phyloP scores from a whole-genome alignment of 176 grass and related monocot genomes.

The Neostapfia colusana region DNA sequence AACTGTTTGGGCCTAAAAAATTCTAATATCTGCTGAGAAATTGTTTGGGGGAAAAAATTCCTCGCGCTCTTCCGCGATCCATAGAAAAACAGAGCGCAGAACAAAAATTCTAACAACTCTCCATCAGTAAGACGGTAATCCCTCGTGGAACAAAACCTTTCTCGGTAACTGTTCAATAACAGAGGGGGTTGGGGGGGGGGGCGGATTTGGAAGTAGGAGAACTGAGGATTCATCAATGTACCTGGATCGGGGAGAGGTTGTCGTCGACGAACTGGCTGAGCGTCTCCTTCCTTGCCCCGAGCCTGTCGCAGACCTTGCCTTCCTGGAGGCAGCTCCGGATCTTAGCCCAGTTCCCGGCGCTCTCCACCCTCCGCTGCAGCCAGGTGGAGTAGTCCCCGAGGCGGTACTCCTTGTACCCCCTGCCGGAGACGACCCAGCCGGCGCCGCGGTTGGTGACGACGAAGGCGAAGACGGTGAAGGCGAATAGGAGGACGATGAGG shows the following conservation, averaged over 20 bases:
- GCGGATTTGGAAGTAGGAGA: neutral
- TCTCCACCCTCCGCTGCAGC: slow-evolving; percentile 76
- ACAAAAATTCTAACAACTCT: neutral
- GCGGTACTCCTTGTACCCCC: slow-evolving; percentile 82
- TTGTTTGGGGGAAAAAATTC: neutral
- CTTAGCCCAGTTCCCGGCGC: slow-evolving; percentile 58
- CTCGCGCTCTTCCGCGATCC: neutral
- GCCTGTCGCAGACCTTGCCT: slow-evolving; percentile 62
- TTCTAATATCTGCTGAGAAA: neutral
- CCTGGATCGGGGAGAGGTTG: slow-evolving; percentile 82
- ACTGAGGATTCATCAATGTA: neutral
- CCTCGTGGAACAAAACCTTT: neutral
- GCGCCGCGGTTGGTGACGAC: slow-evolving; percentile 78
- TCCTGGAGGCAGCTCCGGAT: slow-evolving; percentile 87
- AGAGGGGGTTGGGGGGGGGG: neutral
- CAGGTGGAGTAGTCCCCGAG: slow-evolving; percentile 87
- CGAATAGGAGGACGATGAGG: slow-evolving; percentile 69
- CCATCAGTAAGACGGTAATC: neutral
- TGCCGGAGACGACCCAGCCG: slow-evolving; percentile 52
- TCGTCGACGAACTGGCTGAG: slow-evolving; percentile 56
- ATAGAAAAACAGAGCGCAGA: neutral
- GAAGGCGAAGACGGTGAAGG: slow-evolving; percentile 83
- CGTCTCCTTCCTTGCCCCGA: slow-evolving; percentile 44
- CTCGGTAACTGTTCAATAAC: neutral
- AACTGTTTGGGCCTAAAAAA: slow-evolving; percentile 5